Evolutionary conservation across 345 rosid species (phyloP).

Genomic region (Populus alba): DNA sequence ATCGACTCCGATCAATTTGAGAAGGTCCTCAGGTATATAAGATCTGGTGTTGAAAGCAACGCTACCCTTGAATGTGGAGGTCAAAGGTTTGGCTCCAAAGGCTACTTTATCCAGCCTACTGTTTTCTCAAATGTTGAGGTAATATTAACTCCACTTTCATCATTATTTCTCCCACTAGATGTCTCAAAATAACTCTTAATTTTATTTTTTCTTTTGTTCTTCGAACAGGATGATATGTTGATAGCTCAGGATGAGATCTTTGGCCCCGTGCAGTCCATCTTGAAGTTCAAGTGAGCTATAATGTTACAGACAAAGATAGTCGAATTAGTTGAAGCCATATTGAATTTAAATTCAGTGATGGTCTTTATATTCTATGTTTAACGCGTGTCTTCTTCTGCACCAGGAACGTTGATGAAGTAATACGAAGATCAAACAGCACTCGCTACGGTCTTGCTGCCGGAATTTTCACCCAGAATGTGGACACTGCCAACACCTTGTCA

Average conservation of each 20-base stretch:
- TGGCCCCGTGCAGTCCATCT: conserved; percentile 87
- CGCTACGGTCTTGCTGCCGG: conserved; percentile 78
- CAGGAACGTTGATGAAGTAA: conserved; percentile 76
- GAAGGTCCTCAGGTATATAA: conserved; percentile 74
- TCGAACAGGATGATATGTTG: conserved; percentile 77
- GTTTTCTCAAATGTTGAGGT: conserved; percentile 92
- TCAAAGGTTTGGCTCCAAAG: conserved; percentile 60
- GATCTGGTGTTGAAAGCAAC: conserved; percentile 67
- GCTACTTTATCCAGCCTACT: conserved; percentile 85
- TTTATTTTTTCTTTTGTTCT: not conserved
- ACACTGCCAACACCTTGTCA: conserved; percentile 66
- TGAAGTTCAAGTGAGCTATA: conserved; percentile 71
- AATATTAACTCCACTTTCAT: not conserved
- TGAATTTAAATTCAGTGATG: not conserved
- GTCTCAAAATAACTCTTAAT: not conserved
- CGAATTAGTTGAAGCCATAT: not conserved
- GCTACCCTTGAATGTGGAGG: conserved; percentile 94
- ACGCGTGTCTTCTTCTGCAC: not conserved
- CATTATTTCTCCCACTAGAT: not conserved
- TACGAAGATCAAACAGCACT: conserved; percentile 58
- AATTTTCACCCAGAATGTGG: conserved; percentile 67
- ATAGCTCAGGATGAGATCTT: conserved; percentile 89
- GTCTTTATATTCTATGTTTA: too few species aligned
- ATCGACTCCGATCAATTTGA: conserved; percentile 67
- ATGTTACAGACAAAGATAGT: not conserved